Percentiles rank a stretch among this genome's conserved stretches.
These are phyloP conservation scores for Ophiostoma angusticollis DNA, from an alignment of 2,329 filamentous ascomycete species.

Conservation along the genomic window DNA sequence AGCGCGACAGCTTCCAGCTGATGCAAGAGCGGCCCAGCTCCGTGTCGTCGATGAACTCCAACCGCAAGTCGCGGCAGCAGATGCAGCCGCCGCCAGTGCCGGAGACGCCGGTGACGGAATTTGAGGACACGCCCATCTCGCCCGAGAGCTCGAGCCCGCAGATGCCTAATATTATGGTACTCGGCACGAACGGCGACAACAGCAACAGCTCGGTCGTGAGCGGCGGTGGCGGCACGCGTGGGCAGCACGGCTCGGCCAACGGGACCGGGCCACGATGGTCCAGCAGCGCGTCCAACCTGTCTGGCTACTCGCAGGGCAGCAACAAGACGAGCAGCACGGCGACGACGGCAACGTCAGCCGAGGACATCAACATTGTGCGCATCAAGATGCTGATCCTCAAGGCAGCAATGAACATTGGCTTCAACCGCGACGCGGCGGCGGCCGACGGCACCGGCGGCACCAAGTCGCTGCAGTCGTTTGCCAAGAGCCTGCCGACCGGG, in stretches of 20 bases:
- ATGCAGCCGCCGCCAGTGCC: constrained; percentile 44
- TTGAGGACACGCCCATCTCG: constrained; percentile 79
- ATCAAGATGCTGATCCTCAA: constrained; percentile 71
- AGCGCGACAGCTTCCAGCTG: constrained; percentile 40
- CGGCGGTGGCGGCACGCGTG: neutral
- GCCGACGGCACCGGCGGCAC: constrained; percentile 32
- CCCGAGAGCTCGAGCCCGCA: constrained; percentile 63
- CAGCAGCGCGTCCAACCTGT: constrained; percentile 66
- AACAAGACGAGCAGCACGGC: constrained; percentile 56
- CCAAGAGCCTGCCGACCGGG: constrained; percentile 60
- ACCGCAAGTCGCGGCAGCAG: constrained; percentile 26
- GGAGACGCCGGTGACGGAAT: constrained; percentile 89
- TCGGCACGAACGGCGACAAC: constrained; percentile 48
- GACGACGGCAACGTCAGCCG: constrained; percentile 53
- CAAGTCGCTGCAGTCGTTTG: constrained; percentile 56
- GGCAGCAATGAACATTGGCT: constrained; percentile 76
- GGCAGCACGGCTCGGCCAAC: neutral
- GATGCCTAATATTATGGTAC: constrained; percentile 75
- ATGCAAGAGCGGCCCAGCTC: constrained; percentile 23
- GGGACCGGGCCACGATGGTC: constrained; percentile 49
- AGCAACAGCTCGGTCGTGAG: constrained; percentile 31
- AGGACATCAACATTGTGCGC: constrained; percentile 65
- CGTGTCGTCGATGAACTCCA: constrained; percentile 7
- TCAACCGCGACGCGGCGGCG: constrained; percentile 44
- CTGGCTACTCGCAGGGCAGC: constrained; percentile 62